These are phyloP conservation scores for Penicillium sp. DNA, from an alignment of 2,329 filamentous ascomycete genomes.

Conservation along the genomic window DNA sequence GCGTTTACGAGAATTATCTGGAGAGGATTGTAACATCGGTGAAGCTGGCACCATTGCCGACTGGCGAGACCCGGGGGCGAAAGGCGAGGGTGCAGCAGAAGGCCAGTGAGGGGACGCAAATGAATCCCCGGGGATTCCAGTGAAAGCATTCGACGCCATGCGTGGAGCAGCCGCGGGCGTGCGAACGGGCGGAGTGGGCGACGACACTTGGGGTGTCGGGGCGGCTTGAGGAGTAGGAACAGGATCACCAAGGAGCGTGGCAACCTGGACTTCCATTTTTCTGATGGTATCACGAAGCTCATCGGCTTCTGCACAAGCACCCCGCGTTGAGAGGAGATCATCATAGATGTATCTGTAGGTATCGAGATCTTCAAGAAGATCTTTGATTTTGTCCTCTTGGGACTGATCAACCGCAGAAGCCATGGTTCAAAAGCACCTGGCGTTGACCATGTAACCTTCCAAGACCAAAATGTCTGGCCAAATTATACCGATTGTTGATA, in stretches of 20 bases:
- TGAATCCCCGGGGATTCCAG: background rate
- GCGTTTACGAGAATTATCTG: slow-evolving; percentile 16
- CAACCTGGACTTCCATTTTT: slow-evolving; percentile 25
- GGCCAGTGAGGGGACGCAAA: slow-evolving; percentile 12
- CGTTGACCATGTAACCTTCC: background rate
- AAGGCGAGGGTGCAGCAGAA: slow-evolving; percentile 19
- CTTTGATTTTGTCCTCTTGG: slow-evolving; percentile 28
- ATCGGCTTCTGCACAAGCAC: slow-evolving; percentile 24
- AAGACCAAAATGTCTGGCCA: background rate
- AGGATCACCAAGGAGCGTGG: slow-evolving; percentile 13
- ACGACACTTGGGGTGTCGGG: background rate
- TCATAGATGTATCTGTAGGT: slow-evolving; percentile 31
- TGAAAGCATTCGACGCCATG: background rate
- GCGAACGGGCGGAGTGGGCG: background rate
- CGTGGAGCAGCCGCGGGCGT: background rate
- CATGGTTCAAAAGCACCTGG: background rate
- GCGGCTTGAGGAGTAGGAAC: background rate
- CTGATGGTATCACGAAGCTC: slow-evolving; percentile 28
- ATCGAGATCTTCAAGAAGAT: slow-evolving; percentile 34
- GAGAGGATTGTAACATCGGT: background rate
- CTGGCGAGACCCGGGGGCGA: background rate
- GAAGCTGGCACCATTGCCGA: background rate
- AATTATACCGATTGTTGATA: background rate
- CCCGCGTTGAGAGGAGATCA: slow-evolving; percentile 27
- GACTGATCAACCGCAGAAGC: slow-evolving; percentile 14